These are phyloP conservation scores for Wickerhamomyces strasburgensis DNA, from an alignment of 805 yeast species.

Conservation along the genomic window DNA sequence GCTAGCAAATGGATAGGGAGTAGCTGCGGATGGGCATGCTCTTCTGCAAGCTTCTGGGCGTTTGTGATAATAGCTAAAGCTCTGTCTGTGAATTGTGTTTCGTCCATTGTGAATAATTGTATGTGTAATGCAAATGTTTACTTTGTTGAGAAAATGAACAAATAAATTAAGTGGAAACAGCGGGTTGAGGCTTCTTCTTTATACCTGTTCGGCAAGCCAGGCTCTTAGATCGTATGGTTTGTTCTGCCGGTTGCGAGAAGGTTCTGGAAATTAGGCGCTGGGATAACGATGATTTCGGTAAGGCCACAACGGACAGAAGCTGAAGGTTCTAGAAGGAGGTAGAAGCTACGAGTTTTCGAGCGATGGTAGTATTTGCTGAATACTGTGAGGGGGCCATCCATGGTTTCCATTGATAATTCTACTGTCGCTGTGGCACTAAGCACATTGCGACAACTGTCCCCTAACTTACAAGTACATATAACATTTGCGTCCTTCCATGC, in stretches of 20 bases:
- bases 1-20: conserved; percentile 88
- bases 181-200: no score
- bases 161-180: neutral
- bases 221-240: neutral
- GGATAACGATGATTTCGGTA: no score
- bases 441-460: no score
- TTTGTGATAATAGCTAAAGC: conserved; percentile 76
- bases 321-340: neutral
- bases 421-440: no score
- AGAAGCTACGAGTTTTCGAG: no score
- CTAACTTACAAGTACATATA: no score
- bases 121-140: neutral
- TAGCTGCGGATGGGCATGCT: conserved; percentile 77
- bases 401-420: no score
- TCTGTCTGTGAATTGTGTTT: conserved; percentile 85
- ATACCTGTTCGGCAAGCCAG: neutral
- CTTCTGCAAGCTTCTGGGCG: conserved; percentile 79
- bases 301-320: no score
- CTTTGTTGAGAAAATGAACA: neutral
- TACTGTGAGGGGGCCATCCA: no score
- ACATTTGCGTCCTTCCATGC: no score
- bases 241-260: conserved; percentile 1
- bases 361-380: no score
- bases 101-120: conserved; percentile 31
- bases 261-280: neutral